Evolutionary conservation across 1,139 yeast genomes (phyloP).

Genomic region (Zhuliangozyma blackwelliae): DNA sequence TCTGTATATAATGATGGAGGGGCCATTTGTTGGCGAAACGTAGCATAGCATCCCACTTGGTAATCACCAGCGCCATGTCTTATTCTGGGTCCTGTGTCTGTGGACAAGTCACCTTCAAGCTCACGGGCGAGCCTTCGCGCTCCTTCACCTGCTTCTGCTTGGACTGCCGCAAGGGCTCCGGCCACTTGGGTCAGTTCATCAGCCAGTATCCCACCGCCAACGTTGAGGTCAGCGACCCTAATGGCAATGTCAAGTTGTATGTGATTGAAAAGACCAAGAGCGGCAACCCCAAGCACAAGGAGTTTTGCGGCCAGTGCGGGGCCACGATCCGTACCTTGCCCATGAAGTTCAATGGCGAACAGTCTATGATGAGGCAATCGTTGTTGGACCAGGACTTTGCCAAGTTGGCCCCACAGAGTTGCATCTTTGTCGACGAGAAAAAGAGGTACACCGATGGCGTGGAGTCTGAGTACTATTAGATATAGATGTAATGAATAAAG

Average conservation of each 20-base stretch:
- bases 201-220: constrained; percentile 11
- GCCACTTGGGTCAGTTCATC: constrained; percentile 20
- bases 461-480: constrained; percentile 5
- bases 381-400: constrained; percentile 13
- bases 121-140: constrained; percentile 12
- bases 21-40: too few species aligned
- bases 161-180: constrained; percentile 23
- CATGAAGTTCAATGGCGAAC: constrained; percentile 16
- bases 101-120: constrained; percentile 12
- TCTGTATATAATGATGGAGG: too few species aligned
- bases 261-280: constrained; percentile 14
- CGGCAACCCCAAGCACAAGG: constrained; percentile 18
- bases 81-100: constrained; percentile 18
- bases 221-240: constrained; percentile 12
- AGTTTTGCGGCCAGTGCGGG: constrained; percentile 20
- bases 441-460: constrained; percentile 2
- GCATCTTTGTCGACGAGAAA: constrained; percentile 7
- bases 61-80: constrained; percentile 1
- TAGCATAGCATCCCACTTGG: too few species aligned
- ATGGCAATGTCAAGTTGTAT: constrained; percentile 11
- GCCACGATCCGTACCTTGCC: constrained; percentile 19
- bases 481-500: background rate
- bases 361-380: constrained; percentile 16
- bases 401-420: constrained; percentile 5
- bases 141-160: constrained; percentile 17